Percentiles rank a stretch among this genome's conserved stretches.
Evolutionary conservation across 768 basidiomycete species (phyloP).

Genomic region (Tylopilus sp.): DNA sequence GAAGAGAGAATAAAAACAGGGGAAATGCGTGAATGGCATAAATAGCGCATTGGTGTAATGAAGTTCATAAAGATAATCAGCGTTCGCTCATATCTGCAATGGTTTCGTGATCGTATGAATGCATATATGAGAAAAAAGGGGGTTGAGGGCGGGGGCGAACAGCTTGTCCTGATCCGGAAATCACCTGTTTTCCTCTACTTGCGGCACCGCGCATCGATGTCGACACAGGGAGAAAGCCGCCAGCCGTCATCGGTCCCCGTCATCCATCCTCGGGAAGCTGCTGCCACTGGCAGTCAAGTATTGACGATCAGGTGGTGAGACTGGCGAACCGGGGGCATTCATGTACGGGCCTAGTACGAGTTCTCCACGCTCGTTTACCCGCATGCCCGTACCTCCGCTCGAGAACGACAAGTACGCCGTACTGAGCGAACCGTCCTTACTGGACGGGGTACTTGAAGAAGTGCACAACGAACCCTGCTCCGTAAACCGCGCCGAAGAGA

Average conservation of each 20-base stretch:
- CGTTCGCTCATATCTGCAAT: conserved; percentile 6
- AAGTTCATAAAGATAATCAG: conserved; percentile 27
- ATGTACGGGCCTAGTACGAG: conserved; percentile 9
- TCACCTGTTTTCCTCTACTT: neutral
- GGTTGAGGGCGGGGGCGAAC: neutral
- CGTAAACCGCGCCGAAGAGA: conserved; percentile 26
- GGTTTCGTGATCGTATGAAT: conserved; percentile 9
- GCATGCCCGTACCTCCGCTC: conserved; percentile 17
- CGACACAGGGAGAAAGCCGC: neutral
- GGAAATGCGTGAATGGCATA: conserved; percentile 20
- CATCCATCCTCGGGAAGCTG: conserved; percentile 8
- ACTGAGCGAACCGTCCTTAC: conserved; percentile 14
- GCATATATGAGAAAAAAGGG: neutral
- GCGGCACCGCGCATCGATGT: neutral
- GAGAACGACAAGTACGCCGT: conserved; percentile 27
- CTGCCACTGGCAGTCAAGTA: conserved; percentile 17
- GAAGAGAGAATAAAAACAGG: neutral
- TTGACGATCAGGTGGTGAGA: conserved; percentile 11
- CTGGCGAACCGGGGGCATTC: conserved; percentile 6
- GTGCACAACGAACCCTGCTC: conserved; percentile 5
- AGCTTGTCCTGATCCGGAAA: neutral
- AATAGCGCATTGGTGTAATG: conserved; percentile 16
- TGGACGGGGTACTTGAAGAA: neutral
- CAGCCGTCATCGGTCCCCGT: conserved; percentile 6
- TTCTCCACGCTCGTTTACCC: conserved; percentile 30